Percentiles rank a stretch among this genome's conserved stretches.
Evolutionary conservation across 2,329 filamentous ascomycete species (phyloP).

Genomic region (Gyromitra esculenta): DNA sequence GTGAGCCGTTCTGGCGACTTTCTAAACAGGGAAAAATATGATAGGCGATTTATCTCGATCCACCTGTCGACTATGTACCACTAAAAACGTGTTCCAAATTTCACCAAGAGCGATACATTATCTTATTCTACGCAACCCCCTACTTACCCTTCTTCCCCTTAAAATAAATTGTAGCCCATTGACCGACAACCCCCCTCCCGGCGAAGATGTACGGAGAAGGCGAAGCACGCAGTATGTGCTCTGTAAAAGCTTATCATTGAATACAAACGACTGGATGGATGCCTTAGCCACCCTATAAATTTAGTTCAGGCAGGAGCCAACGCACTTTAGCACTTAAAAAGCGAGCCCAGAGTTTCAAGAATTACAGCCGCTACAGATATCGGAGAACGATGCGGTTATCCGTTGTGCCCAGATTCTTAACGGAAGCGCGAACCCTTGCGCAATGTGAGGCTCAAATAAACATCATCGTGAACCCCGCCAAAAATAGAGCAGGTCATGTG

Average conservation of each 20-base stretch:
- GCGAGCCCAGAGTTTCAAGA: background rate
- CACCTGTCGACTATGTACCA: conserved; percentile 8
- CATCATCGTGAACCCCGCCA: conserved; percentile 23
- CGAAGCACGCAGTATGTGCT: background rate
- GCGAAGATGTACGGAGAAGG: background rate
- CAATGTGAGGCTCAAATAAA: conserved; percentile 47
- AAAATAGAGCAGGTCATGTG: background rate
- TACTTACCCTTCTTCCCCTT: conserved; percentile 13
- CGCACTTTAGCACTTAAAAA: background rate
- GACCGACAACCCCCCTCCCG: background rate
- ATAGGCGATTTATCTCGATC: conserved; percentile 33
- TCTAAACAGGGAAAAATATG: conserved; percentile 33
- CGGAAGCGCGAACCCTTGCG: conserved; percentile 20
- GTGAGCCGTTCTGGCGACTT: conserved; percentile 2
- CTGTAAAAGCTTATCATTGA: conserved; percentile 4
- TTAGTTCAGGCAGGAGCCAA: background rate
- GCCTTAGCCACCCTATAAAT: background rate
- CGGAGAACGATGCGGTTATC: conserved; percentile 6
- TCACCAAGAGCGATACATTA: conserved; percentile 10
- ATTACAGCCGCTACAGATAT: conserved; percentile 5
- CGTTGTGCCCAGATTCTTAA: background rate
- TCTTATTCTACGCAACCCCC: conserved; percentile 17
- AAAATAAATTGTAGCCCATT: conserved; percentile 3
- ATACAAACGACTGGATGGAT: background rate
- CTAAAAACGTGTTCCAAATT: conserved; percentile 19